Base-by-base conservation (phyloP, 1,284 basidiomycete species). In the Ceraceosorus guamensis region DNA sequence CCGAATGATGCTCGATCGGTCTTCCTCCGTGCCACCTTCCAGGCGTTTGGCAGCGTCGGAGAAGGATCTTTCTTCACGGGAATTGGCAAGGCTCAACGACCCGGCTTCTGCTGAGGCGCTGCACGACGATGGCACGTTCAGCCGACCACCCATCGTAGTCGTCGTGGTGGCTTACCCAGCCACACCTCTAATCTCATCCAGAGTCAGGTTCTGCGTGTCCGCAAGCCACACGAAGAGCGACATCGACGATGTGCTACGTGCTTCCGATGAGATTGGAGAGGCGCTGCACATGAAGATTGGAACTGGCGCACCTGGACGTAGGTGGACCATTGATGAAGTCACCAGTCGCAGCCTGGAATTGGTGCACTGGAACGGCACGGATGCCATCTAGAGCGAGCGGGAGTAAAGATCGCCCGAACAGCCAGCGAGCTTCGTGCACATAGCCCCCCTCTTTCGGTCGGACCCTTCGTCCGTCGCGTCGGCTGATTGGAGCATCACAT, bases 161-260 rank as follows among this genome's bases (percentile, higher is more conserved):
- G 75, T 75, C 7, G 65, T 73, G 8, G 73, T 74, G 6, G 67
- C 70, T 33, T 76, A 70, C 65, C 91, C 91, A 4, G 91, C 91
- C 0, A 96, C 92, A 24, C 87, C 91, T 7, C 84, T 98, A 49
- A 86, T 92, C 62, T 89, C 89, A 2, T 85, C 85, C 46, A 84
- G 95, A 24, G 91, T 93, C 43, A 82, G 93, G 68, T 97, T 97
- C 82, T 98, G 95, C 76, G 82, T 97, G 24, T 91, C 88, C 56
- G 88, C 93, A 4, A 82, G 90, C 53, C 93, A 98, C 80, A 97
- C 93, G 57, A 98, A 98, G 81, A 86, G 91, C 71, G 95, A 99
- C 72, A 85, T 98, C 54, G 93, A 98, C 79, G 80, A 81, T 32
- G 79, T 98, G 35, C 80, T 99, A 46, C 80, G 82, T 45, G 92